Conservation (phyloP, 2,329 filamentous ascomycete species). For the Calonectria pseudoturangicola region DNA sequence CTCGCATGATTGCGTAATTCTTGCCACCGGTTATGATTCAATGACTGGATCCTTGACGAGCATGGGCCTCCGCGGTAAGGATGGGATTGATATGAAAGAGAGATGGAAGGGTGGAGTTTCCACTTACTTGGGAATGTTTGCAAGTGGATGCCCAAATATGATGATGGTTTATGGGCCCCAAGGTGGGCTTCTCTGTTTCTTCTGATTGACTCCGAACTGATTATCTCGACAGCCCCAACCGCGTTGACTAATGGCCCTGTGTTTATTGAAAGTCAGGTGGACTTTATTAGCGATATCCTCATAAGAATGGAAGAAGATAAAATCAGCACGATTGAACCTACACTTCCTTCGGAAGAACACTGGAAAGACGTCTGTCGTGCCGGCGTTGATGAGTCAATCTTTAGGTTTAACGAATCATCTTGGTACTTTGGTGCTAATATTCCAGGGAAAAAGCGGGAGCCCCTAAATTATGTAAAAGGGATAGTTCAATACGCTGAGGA, state of each 20-base stretch:
- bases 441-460: conserved; percentile 37
- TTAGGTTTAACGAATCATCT: conserved; percentile 31
- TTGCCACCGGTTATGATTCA: conserved; percentile 51
- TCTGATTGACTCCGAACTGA: background rate
- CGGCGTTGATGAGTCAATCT: background rate
- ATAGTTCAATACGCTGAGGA: conserved; percentile 32
- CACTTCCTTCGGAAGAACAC: conserved; percentile 9
- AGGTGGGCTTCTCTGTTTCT: background rate
- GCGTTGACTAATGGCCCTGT: conserved; percentile 46
- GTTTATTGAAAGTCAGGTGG: conserved; percentile 50
- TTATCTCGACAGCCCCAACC: conserved; percentile 36
- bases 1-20: conserved; percentile 53
- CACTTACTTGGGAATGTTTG: conserved; percentile 51
- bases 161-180: conserved; percentile 54
- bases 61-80: conserved; percentile 47
- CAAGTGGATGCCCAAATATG: conserved; percentile 47
- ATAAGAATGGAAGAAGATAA: conserved; percentile 35
- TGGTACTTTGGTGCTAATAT: conserved; percentile 42
- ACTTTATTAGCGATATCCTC: conserved; percentile 43
- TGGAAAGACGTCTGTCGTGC: conserved; percentile 22
- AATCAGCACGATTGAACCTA: conserved; percentile 36
- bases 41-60: conserved; percentile 47
- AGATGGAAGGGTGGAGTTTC: conserved; percentile 46
- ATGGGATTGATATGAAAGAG: conserved; percentile 40
- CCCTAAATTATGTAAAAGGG: conserved; percentile 33